Base-by-base conservation (phyloP, 305 asterid species). In the Plantago rigida region DNA sequence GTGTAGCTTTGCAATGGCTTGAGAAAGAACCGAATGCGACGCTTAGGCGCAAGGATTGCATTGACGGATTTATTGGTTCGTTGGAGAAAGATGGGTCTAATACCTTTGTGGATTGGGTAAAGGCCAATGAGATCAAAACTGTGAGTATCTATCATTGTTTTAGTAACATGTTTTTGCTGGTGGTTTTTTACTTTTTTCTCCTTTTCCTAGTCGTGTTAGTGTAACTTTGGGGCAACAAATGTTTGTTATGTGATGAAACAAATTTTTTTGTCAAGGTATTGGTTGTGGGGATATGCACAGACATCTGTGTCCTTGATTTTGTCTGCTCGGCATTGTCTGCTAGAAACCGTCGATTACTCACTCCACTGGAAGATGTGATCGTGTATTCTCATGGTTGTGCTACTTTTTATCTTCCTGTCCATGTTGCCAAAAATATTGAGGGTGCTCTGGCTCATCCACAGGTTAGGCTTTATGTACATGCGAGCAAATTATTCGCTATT, bases 231-330 rank as follows among this genome's bases (percentile, higher is more conserved):
- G 26, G 26, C 0, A 22, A 22, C 19, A 22, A 22, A 22, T 22
- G 26, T 22, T 2, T 22, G 26, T 22, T 0, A 36, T 36, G 14
- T 53, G 26, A 53, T 13, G 8, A 53, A 24, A 3, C 13, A 12
- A 13, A 51, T 69, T 59, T 57, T 52, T 68, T 69, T 71, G 19
- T 52, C 13, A 67, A 87, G 97, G 52, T 90, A 58, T 71, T 90
- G 86, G 89, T 90, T 72, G 77, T 78, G 29, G 96, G 96, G 68
- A 85, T 90, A 72, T 90, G 96, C 81, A 87, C 96, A 28, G 97
- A 90, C 69, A 6, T 90, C 28, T 90, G 97, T 49, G 94, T 90
- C 60, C 85, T 87, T 22, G 96, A 85, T 77, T 87, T 90, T 64
- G 87, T 84, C 46, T 79, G 87, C 78, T 87, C 96, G 1, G 63